phyloP scores from a whole-genome alignment of 2,329 filamentous ascomycete genomes.

The Colletotrichum sp. region DNA sequence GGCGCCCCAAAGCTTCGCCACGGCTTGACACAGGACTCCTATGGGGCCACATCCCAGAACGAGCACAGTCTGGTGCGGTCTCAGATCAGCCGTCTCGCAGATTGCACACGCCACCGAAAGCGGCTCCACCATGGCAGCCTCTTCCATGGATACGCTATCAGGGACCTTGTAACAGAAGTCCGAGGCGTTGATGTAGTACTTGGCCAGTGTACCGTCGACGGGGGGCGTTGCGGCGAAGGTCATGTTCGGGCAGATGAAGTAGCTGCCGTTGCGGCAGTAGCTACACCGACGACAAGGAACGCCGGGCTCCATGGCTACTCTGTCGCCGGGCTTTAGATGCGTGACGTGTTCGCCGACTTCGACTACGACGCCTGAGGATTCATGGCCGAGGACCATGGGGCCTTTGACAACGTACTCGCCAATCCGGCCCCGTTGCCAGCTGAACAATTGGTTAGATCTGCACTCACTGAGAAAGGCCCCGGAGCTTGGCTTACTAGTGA shows the following conservation, averaged over 20 bases:
- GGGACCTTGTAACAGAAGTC: not conserved
- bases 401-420: not conserved
- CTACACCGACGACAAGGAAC: not conserved
- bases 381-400: not conserved
- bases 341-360: not conserved
- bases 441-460: not conserved
- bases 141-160: not conserved
- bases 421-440: not conserved
- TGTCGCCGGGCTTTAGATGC: not conserved
- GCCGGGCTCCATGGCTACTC: not conserved
- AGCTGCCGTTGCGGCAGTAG: not conserved
- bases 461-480: rapidly evolving
- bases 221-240: not conserved
- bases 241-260: not conserved
- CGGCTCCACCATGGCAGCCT: not conserved
- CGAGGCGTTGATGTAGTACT: not conserved
- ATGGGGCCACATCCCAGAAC: not conserved
- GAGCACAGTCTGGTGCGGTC: not conserved
- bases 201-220: not conserved
- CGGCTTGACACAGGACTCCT: not conserved
- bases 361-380: not conserved
- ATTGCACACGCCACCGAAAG: not conserved
- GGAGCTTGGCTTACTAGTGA: not conserved
- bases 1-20: not conserved
- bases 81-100: not conserved